Conservation (phyloP, 2,329 filamentous ascomycete genomes). For the Arthroderma sp. region DNA sequence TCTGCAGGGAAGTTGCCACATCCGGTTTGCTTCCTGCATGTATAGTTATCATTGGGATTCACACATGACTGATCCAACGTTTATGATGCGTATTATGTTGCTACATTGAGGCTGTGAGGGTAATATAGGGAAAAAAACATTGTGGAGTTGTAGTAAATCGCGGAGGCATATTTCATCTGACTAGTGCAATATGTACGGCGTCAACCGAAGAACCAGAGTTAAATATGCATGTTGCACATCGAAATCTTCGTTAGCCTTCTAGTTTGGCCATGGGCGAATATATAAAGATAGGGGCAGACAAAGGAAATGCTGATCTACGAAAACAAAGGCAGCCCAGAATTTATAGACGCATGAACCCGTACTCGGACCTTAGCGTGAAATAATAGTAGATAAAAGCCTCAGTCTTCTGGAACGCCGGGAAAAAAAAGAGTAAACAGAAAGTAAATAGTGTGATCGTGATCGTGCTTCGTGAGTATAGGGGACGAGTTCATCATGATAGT, state of each 20-base stretch:
- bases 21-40: background rate
- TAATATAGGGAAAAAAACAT: background rate
- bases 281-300: background rate
- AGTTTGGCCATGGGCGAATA: background rate
- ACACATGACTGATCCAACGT: background rate
- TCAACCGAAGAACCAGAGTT: background rate
- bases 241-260: background rate
- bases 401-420: background rate
- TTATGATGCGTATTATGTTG: background rate
- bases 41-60: background rate
- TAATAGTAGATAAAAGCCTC: background rate
- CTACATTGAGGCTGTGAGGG: background rate
- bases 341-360: background rate
- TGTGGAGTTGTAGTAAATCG: background rate
- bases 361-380: background rate
- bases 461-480: background rate
- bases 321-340: background rate
- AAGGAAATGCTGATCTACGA: background rate
- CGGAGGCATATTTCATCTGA: too few relatives aligned
- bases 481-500: constrained; percentile 22
- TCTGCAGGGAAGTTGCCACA: background rate
- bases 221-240: background rate
- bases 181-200: background rate
- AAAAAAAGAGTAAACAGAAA: background rate
- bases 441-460: too few relatives aligned